Conservation (phyloP, 2,329 filamentous ascomycete genomes). For the Fusarium keratoplasticum region DNA sequence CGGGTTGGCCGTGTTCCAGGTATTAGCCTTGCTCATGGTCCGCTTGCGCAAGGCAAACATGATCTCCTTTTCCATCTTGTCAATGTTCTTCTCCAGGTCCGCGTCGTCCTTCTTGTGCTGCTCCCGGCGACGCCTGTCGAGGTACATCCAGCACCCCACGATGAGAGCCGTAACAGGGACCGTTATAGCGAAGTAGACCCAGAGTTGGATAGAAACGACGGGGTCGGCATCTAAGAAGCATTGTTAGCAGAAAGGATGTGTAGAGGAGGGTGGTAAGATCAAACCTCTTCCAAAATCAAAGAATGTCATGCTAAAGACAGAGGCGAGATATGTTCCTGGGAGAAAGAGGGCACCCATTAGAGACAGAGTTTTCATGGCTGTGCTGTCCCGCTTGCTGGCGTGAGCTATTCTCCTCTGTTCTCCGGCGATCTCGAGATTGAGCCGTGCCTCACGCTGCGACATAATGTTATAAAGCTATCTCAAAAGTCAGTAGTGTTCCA, state of each 20-base stretch:
- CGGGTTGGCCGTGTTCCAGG: slow-evolving; percentile 59
- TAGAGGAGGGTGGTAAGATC: slow-evolving; percentile 7
- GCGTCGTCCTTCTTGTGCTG: slow-evolving; percentile 61
- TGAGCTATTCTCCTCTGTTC: slow-evolving; percentile 70
- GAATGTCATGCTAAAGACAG: slow-evolving; percentile 75
- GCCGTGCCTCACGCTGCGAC: slow-evolving; percentile 72
- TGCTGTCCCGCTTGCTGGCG: slow-evolving; percentile 70
- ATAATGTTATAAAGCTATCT: slow-evolving; percentile 73
- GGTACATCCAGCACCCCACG: slow-evolving; percentile 66
- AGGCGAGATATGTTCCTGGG: slow-evolving; percentile 71
- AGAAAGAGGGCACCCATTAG: slow-evolving; percentile 73
- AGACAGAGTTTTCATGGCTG: slow-evolving; percentile 74
- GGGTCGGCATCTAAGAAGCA: slow-evolving; percentile 47
- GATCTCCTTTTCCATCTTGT: slow-evolving; percentile 68
- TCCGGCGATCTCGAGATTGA: slow-evolving; percentile 72
- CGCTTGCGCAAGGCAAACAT: slow-evolving; percentile 66
- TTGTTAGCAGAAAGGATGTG: slow-evolving; percentile 7
- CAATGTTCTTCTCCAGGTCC: slow-evolving; percentile 66
- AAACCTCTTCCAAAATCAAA: slow-evolving; percentile 69
- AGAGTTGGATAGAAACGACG: slow-evolving; percentile 64
- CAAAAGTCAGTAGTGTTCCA: slow-evolving; percentile 17
- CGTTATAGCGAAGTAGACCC: slow-evolving; percentile 73
- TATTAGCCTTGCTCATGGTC: slow-evolving; percentile 67
- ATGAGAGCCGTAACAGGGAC: slow-evolving; percentile 68
- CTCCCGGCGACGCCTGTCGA: slow-evolving; percentile 63